These are phyloP conservation scores for Purpureocillium lavendulum DNA, from an alignment of 2,329 filamentous ascomycete genomes.

Conservation along the genomic window DNA sequence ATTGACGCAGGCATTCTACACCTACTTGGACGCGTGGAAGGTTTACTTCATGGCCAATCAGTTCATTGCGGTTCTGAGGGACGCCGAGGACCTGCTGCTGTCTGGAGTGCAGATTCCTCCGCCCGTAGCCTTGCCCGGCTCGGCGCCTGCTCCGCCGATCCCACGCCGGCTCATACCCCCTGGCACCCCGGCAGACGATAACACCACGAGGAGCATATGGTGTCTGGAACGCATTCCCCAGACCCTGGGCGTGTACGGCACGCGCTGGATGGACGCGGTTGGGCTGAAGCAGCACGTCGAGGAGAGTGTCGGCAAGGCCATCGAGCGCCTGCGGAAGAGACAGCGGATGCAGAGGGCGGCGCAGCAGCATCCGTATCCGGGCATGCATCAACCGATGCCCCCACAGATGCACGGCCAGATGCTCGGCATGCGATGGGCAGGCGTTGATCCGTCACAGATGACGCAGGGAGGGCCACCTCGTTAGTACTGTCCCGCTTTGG, in stretches of 20 bases:
- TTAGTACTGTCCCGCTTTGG: too few species aligned
- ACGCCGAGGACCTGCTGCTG: conserved; percentile 48
- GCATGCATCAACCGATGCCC: conserved; percentile 4
- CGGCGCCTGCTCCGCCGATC: conserved; percentile 42
- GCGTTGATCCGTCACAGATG: conserved; percentile 34
- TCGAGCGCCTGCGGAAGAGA: conserved; percentile 33
- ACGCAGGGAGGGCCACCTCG: conserved; percentile 19
- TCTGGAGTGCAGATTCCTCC: conserved; percentile 37
- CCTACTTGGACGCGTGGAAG: conserved; percentile 80
- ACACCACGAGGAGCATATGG: conserved; percentile 45
- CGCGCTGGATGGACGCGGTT: conserved; percentile 50
- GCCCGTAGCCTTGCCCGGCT: conserved; percentile 36
- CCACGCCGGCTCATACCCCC: conserved; percentile 32
- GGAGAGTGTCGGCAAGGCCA: conserved; percentile 33
- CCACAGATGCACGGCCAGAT: conserved; percentile 13
- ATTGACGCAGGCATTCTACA: conserved; percentile 60
- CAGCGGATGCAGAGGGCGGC: conserved; percentile 21
- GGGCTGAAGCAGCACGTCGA: conserved; percentile 47
- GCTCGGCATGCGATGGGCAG: conserved; percentile 32
- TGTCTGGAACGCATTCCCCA: conserved; percentile 46
- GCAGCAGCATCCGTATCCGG: conserved; percentile 26
- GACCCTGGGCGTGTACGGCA: conserved; percentile 47
- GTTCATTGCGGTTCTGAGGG: conserved; percentile 51
- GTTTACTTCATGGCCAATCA: conserved; percentile 68
- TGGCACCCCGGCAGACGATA: conserved; percentile 33